Percentiles rank a stretch among this genome's conserved stretches.
Conservation (phyloP, 73 alveolate genomes). For the Diophrys appendiculata region DNA sequence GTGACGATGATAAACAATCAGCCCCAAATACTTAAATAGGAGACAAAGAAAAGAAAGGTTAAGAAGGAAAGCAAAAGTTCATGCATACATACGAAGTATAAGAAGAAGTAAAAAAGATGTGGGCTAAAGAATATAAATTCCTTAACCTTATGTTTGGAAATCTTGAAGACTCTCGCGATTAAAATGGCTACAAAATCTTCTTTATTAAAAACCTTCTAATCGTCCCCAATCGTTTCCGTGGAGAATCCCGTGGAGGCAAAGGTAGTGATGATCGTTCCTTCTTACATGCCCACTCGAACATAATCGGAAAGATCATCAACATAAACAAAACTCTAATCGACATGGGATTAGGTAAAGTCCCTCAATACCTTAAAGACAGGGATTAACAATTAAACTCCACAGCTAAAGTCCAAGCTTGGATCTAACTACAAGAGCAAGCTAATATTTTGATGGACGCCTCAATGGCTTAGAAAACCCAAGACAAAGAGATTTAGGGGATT, state of each 20-base stretch:
- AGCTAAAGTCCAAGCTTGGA: constrained; percentile 56
- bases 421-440: constrained; percentile 87
- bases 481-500: constrained; percentile 95
- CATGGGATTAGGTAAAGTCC: neutral
- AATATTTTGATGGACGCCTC: constrained; percentile 93
- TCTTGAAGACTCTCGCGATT: constrained; percentile 48
- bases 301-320: constrained; percentile 74
- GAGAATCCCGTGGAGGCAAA: constrained; percentile 84
- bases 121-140: constrained; percentile 74
- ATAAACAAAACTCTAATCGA: constrained; percentile 47
- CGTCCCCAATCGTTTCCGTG: constrained; percentile 95
- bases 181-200: constrained; percentile 76
- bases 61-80: constrained; percentile 47
- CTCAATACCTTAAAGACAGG: neutral
- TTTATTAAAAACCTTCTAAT: constrained; percentile 84
- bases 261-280: constrained; percentile 75
- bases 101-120: constrained; percentile 68
- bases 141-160: constrained; percentile 74
- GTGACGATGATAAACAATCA: neutral
- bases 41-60: constrained; percentile 47
- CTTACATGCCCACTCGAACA: constrained; percentile 86
- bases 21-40: constrained; percentile 9
- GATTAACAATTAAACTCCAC: neutral
- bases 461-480: constrained; percentile 87
- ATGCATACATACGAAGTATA: constrained; percentile 70